These are phyloP conservation scores for Tetracladium setigerum DNA, from an alignment of 495 filamentous ascomycete genomes.

Conservation along the genomic window DNA sequence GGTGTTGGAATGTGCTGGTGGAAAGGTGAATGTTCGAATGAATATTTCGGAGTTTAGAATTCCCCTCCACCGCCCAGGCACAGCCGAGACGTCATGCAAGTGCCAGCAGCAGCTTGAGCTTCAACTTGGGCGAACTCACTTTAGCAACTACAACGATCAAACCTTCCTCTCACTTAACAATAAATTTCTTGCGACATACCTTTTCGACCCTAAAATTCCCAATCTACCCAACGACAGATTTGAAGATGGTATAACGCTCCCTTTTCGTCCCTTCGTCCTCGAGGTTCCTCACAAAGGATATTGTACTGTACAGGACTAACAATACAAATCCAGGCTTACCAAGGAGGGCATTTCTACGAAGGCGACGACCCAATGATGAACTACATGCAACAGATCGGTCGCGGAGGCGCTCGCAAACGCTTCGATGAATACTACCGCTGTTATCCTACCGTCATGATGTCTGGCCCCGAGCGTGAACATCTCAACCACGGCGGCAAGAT, in stretches of 20 bases:
- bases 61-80: conserved; percentile 6
- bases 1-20: not conserved
- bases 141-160: conserved; percentile 1
- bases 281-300: not conserved
- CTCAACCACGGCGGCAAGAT: conserved; percentile 97
- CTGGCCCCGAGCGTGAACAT: conserved; percentile 82
- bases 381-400: conserved; percentile 24
- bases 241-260: conserved; percentile 21
- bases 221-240: not conserved
- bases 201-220: not conserved
- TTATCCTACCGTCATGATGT: conserved; percentile 90
- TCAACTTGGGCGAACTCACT: conserved; percentile 4
- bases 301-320: not conserved
- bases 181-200: not conserved
- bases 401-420: conserved; percentile 31
- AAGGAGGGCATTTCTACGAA: conserved; percentile 38
- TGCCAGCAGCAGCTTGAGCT: conserved; percentile 2
- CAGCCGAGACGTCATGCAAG: conserved; percentile 19
- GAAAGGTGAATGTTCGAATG: conserved; percentile 1
- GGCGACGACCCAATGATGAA: conserved; percentile 48
- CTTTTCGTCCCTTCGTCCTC: too few relatives aligned
- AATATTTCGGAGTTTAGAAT: conserved; percentile 7
- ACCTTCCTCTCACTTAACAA: not conserved
- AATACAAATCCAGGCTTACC: conserved; percentile 22
- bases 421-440: conserved; percentile 98